phyloP scores from a whole-genome alignment of 2,329 filamentous ascomycete genomes.

The Hypoxylon rubiginosum region DNA sequence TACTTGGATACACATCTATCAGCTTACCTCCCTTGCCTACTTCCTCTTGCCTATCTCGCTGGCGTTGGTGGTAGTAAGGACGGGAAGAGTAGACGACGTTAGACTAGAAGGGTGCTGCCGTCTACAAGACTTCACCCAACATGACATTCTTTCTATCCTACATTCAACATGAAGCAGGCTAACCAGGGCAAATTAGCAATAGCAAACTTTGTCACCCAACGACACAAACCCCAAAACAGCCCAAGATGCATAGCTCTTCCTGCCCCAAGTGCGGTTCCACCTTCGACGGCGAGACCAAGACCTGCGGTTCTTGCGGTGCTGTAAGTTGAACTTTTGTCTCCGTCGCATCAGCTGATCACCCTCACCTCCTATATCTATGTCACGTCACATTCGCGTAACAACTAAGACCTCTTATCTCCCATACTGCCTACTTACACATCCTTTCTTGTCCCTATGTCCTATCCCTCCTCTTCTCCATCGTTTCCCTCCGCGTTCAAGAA shows the following conservation, averaged over 20 bases:
- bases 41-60: background rate
- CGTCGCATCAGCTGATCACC: background rate
- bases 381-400: background rate
- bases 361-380: background rate
- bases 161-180: too few species aligned
- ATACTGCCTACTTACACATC: background rate
- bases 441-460: background rate
- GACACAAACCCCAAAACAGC: conserved; percentile 7
- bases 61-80: background rate
- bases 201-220: background rate
- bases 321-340: conserved; percentile 57
- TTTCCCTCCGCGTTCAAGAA: background rate
- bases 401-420: background rate
- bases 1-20: background rate
- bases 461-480: background rate
- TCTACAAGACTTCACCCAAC: background rate
- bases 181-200: conserved; percentile 12
- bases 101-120: background rate
- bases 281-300: conserved; percentile 63
- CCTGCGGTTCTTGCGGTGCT: conserved; percentile 68
- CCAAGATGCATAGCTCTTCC: conserved; percentile 58
- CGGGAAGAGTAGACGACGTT: background rate
- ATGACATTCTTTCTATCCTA: background rate
- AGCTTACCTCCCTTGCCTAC: background rate
- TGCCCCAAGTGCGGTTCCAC: conserved; percentile 71